These are phyloP conservation scores for Paspalum vaginatum DNA, from an alignment of 176 grass and related monocot species.

Conservation along the genomic window DNA sequence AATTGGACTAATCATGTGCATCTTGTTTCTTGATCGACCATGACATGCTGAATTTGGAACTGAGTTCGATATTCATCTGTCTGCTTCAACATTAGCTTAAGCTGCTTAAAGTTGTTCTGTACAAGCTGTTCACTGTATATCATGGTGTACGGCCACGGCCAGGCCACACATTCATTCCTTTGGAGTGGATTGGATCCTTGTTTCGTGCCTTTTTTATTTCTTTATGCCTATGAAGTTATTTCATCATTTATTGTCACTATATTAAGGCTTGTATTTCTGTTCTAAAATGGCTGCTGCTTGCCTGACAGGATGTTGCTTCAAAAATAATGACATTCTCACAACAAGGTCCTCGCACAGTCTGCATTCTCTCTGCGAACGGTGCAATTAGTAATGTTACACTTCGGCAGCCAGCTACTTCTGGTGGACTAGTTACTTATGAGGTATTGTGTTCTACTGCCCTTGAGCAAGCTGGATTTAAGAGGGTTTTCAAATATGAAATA, in stretches of 20 bases:
- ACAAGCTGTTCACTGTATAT: background rate
- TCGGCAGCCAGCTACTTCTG: conserved; percentile 93
- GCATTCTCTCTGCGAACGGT: conserved; percentile 97
- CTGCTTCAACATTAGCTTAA: background rate
- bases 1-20: background rate
- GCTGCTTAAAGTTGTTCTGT: background rate
- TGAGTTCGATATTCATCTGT: background rate
- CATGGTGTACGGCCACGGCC: background rate
- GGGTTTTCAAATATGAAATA: background rate
- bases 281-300: conserved; percentile 33
- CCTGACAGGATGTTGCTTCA: conserved; percentile 90
- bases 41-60: background rate
- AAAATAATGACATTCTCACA: conserved; percentile 99
- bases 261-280: conserved; percentile 7
- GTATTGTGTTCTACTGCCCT: conserved; percentile 33
- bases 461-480: background rate
- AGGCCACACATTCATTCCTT: background rate
- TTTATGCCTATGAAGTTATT: background rate
- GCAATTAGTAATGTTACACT: conserved; percentile 97
- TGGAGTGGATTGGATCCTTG: background rate
- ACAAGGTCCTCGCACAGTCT: conserved; percentile 95
- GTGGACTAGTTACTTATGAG: conserved; percentile 97
- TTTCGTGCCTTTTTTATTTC: background rate
- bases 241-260: background rate
- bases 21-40: no score